These are phyloP conservation scores for Venturia nashicola DNA, from an alignment of 2,329 filamentous ascomycete genomes.

Conservation along the genomic window DNA sequence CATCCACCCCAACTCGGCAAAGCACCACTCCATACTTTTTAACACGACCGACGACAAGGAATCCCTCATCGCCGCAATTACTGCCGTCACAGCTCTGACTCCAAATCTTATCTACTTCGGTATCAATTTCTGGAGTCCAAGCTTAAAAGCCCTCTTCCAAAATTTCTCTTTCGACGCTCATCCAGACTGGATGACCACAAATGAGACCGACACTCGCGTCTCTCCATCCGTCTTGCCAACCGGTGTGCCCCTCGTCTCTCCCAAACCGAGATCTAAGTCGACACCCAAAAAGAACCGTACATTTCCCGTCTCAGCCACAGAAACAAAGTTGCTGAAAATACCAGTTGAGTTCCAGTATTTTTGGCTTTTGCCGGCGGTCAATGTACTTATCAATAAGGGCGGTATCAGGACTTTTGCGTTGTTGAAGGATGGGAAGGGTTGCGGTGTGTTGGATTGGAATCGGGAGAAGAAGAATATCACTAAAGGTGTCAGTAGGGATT, in stretches of 20 bases:
- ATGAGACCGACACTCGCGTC: background rate
- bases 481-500: background rate
- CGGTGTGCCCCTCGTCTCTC: background rate
- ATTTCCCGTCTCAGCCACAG: background rate
- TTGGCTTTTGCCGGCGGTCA: background rate
- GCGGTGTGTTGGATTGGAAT: background rate
- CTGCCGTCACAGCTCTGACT: background rate
- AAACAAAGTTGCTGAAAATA: background rate
- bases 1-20: background rate
- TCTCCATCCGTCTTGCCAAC: background rate
- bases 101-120: background rate
- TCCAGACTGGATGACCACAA: background rate
- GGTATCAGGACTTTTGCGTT: background rate
- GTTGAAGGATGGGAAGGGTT: background rate
- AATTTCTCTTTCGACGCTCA: background rate
- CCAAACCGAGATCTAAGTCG: background rate
- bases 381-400: background rate
- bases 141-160: background rate
- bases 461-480: background rate
- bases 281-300: too few relatives aligned
- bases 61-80: background rate
- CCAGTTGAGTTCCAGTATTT: background rate
- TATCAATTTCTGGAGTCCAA: background rate
- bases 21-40: background rate
- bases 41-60: background rate